phyloP scores from a whole-genome alignment of 2,329 filamentous ascomycete genomes.

The Aspergillus calidoustus region DNA sequence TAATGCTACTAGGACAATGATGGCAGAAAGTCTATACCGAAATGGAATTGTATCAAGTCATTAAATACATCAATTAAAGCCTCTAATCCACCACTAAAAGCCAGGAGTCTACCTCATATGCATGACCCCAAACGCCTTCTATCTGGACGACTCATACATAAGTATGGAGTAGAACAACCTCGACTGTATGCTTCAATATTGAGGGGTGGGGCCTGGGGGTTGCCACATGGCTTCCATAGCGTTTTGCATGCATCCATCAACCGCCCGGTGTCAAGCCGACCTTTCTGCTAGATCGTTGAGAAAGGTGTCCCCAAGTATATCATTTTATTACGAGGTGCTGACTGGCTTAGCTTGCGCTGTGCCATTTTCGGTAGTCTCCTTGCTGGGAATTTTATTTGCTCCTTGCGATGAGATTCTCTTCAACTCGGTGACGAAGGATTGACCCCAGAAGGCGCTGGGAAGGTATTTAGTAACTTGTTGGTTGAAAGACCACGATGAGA shows the following conservation, averaged over 20 bases:
- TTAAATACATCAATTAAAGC: conserved; percentile 5
- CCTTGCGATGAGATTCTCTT: conserved; percentile 58
- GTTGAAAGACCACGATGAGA: not conserved
- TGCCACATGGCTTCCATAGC: not conserved
- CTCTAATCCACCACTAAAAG: not conserved
- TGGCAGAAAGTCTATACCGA: not conserved
- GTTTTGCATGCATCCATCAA: not conserved
- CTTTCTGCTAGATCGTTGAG: not conserved
- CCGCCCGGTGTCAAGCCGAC: not conserved
- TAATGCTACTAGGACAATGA: not conserved
- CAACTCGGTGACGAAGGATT: conserved; percentile 87
- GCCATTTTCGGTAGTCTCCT: conserved; percentile 32
- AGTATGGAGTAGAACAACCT: not conserved
- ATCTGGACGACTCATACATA: conserved; percentile 1
- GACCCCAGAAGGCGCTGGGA: conserved; percentile 85
- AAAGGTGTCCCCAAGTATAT: not conserved
- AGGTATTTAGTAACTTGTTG: conserved; percentile 29
- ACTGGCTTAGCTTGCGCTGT: conserved; percentile 10
- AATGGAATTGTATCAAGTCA: conserved; percentile 1
- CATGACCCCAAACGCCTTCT: conserved; percentile 14
- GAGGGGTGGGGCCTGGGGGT: not conserved
- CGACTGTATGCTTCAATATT: not conserved
- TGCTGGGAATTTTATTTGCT: conserved; percentile 42
- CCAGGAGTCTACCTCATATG: conserved; percentile 21
- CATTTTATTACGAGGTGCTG: conserved; percentile 1